A percentile compares a stretch with the other conserved stretches of the same genome.
phyloP scores from a whole-genome alignment of 441 rosid species.

The Populus hybrid region DNA sequence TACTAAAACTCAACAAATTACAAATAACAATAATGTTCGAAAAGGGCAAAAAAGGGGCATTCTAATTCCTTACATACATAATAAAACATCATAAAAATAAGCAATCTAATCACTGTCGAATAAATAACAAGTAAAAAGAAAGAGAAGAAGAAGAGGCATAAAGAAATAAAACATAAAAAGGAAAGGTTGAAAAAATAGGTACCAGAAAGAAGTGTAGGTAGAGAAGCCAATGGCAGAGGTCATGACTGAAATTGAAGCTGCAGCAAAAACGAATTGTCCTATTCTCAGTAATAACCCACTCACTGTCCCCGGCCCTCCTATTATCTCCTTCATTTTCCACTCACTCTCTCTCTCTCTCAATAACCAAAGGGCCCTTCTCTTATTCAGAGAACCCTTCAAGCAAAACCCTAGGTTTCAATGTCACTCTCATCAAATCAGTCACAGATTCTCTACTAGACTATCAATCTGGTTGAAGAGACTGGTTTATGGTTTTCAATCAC shows the following conservation, averaged over 20 bases:
- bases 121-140: not conserved
- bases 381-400: slow-evolving; percentile 6
- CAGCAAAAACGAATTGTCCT: slow-evolving; percentile 74
- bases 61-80: not conserved
- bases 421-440: slow-evolving; percentile 4
- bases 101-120: not conserved
- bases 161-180: not conserved
- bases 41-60: not conserved
- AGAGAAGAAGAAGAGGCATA: not conserved
- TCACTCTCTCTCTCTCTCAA: not conserved
- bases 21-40: not conserved
- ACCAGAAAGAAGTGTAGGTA: slow-evolving; percentile 88
- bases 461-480: not conserved
- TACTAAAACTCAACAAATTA: not conserved
- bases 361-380: slow-evolving; percentile 8
- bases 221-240: slow-evolving; percentile 59
- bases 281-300: slow-evolving; percentile 67
- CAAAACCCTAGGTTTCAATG: slow-evolving; percentile 33
- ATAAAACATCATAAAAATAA: not conserved
- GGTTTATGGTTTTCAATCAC: not conserved
- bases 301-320: slow-evolving; percentile 83
- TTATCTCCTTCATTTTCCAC: slow-evolving; percentile 61
- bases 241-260: slow-evolving; percentile 78
- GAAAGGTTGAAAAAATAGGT: slow-evolving; percentile 2
- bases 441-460: not conserved